Evolutionary conservation across 345 rosid genomes (phyloP).

Genomic region (Populus deltoides): DNA sequence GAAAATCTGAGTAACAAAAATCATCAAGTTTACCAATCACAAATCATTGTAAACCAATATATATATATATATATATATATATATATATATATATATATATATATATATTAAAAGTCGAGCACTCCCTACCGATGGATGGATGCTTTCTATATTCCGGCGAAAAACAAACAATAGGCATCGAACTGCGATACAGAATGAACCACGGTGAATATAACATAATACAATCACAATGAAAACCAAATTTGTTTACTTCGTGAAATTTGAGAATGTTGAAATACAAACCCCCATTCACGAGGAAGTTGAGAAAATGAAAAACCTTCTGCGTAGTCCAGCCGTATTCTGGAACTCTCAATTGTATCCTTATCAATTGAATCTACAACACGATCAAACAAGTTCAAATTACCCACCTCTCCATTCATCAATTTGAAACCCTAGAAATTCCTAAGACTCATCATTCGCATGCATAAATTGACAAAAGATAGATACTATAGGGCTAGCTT

Average conservation of each 20-base stretch:
- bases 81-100: too few species aligned
- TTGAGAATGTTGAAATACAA: conserved; percentile 19
- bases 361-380: conserved; percentile 68
- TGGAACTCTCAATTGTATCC: conserved; percentile 86
- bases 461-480: neutral
- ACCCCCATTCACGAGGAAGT: conserved; percentile 91
- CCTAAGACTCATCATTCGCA: neutral
- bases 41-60: neutral
- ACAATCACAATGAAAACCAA: neutral
- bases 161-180: conserved; percentile 67
- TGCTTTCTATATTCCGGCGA: conserved; percentile 55
- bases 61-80: too few species aligned
- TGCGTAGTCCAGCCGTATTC: conserved; percentile 98
- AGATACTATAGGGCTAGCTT: neutral
- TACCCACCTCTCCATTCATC: neutral
- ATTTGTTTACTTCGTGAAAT: neutral
- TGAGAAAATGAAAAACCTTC: conserved; percentile 90
- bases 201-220: neutral
- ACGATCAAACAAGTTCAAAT: neutral
- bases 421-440: conserved; percentile 10
- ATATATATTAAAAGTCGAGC: neutral
- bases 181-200: conserved; percentile 38
- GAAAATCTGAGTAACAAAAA: conserved; percentile 45
- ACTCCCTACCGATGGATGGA: conserved; percentile 53
- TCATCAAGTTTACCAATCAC: neutral